Conservation (phyloP, 2,329 filamentous ascomycete genomes). For the Zopfia rhizophila region DNA sequence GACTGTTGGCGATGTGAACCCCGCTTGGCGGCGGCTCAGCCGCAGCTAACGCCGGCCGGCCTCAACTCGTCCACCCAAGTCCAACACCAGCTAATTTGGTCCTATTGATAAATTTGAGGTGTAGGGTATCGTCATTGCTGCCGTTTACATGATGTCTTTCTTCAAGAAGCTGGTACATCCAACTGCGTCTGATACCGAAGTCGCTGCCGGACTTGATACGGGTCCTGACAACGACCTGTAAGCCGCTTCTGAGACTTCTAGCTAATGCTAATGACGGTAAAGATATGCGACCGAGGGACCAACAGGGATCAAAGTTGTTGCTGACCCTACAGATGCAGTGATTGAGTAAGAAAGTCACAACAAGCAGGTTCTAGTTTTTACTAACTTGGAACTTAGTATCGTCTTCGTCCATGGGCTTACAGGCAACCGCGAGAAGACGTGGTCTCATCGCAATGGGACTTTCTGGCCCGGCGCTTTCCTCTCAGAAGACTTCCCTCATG, state of each 20-base stretch:
- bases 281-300: conserved; percentile 13
- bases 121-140: no score
- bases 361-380: no score
- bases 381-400: no score
- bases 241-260: conserved; percentile 1
- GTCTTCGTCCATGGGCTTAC: conserved; percentile 23
- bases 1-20: no score
- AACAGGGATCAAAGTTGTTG: conserved; percentile 12
- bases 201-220: not conserved
- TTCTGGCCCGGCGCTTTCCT: conserved; percentile 22
- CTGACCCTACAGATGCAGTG: conserved; percentile 10
- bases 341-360: conserved; percentile 11
- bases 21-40: no score
- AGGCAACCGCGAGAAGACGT: conserved; percentile 19
- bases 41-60: no score
- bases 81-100: no score
- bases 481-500: conserved; percentile 14
- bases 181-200: no score
- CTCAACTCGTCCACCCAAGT: no score
- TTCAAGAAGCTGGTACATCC: no score
- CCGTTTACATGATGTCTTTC: no score
- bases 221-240: conserved; percentile 13
- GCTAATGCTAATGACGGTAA: conserved; percentile 7
- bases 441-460: conserved; percentile 6
- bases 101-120: no score